Base-by-base conservation (phyloP, 1,284 basidiomycete genomes). In the Fomitiporia mediterranea region DNA sequence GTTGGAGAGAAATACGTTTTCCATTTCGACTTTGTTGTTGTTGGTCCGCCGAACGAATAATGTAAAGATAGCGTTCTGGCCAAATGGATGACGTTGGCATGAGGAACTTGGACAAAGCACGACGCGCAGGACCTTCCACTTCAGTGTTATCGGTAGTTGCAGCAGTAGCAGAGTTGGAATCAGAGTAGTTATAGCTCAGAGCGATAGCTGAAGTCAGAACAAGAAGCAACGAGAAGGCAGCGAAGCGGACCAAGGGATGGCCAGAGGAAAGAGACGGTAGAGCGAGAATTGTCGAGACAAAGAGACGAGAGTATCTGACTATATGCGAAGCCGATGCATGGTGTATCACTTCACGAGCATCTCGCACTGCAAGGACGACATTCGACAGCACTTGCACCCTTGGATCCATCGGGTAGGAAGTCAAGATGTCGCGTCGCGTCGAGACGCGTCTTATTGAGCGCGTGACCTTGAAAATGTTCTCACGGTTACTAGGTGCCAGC, bases 61-160 rank as follows among this genome's bases (percentile, higher is more conserved):
- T 38, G 30, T 42, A 17, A 19, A 54, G 15, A 43, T 58, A 59
- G 19, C 40, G 28, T 23, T 46, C 34, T 15, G 53, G 49, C 57
- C 57, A 59, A 34, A 48, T 43, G 15, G 57, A 59, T 21, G 37
- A 53, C 6, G 53, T 55, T 8, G 53, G 57, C 4, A 51, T 55
- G 40, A 59, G 23, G 34, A 56, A 21, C 39, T 51, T 59, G 25
- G 57, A 43, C 39, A 59, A 21, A 19, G 51, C 51, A 21, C 42
- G 50, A 23, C 52, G 35, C n/a, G 50, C 42, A 30, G 43, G 34
- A 40, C 30, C 19, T 7, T 32, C 28, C 35, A 5, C 5, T 13
- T 15, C n/a, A 21, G 9, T 11, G 9, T n/a, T 4, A 55, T 25
- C 21, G 32, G 35, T 1, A 9, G 28, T 17, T 8, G 30, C 4